A percentile compares a stretch with the other conserved stretches of the same genome.
Conservation (phyloP, 148 eudicot genomes). For the Selenicereus undatus region DNA sequence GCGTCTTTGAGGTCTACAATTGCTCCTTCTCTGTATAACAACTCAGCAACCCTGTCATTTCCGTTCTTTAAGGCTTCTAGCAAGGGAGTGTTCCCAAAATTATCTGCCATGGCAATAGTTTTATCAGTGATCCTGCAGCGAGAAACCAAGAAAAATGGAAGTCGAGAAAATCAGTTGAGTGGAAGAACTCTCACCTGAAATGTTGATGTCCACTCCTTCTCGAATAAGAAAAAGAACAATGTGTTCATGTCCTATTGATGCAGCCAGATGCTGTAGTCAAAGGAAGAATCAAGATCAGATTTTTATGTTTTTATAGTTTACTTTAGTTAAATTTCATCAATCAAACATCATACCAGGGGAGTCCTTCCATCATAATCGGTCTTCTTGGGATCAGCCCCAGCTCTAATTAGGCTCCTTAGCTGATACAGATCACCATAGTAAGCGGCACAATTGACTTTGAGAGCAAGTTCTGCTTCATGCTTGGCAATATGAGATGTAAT, state of each 20-base stretch:
- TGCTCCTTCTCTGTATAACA: slow-evolving; percentile 56
- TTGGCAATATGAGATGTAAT: slow-evolving; percentile 70
- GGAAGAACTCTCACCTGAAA: slow-evolving; percentile 44
- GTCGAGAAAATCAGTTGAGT: not conserved
- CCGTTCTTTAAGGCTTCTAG: slow-evolving; percentile 81
- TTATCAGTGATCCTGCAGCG: slow-evolving; percentile 9
- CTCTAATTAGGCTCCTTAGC: slow-evolving; percentile 59
- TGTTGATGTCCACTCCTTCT: slow-evolving; percentile 59
- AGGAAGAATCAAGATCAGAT: not conserved
- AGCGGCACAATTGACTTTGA: slow-evolving; percentile 80
- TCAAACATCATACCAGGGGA: slow-evolving; percentile 57
- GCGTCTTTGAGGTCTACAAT: slow-evolving; percentile 49
- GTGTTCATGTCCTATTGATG: slow-evolving; percentile 77
- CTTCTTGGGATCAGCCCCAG: slow-evolving; percentile 90
- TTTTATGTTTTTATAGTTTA: not conserved
- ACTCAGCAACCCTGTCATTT: slow-evolving; percentile 62
- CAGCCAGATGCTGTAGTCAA: slow-evolving; percentile 75
- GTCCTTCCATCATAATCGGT: slow-evolving; percentile 88
- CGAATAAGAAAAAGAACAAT: slow-evolving; percentile 57
- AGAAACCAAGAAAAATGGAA: not conserved
- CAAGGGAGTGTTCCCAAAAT: slow-evolving; percentile 74
- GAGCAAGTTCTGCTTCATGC: slow-evolving; percentile 96
- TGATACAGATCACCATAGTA: slow-evolving; percentile 74
- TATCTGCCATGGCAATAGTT: slow-evolving; percentile 38
- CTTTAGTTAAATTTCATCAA: not conserved